phyloP scores from a whole-genome alignment of 2,329 filamentous ascomycete species.

The Septoria petroselini region DNA sequence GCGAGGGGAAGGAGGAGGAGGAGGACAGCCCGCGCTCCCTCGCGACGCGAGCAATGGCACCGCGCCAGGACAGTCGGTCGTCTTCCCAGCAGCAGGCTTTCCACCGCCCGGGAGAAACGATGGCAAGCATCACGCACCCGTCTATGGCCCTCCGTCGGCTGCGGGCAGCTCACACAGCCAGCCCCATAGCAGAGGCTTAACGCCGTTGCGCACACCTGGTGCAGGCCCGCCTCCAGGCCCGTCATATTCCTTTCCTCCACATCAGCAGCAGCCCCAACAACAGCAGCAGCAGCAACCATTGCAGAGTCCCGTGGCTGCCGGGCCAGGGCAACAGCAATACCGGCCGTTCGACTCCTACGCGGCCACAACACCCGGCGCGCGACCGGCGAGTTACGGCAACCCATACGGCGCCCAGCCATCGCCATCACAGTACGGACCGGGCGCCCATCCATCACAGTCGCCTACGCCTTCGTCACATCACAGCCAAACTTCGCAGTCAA shows the following conservation, averaged over 20 bases:
- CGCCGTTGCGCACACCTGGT: slow-evolving; percentile 32
- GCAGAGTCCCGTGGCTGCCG: slow-evolving; percentile 33
- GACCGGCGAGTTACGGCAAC: slow-evolving; percentile 28
- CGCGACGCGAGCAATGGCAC: slow-evolving; percentile 17
- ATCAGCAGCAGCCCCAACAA: slow-evolving; percentile 24
- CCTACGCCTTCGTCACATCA: slow-evolving; percentile 37
- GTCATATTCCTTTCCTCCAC: slow-evolving; percentile 30
- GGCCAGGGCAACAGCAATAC: slow-evolving; percentile 25
- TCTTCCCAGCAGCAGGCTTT: slow-evolving; percentile 6
- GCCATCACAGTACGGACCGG: slow-evolving; percentile 27
- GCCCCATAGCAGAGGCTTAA: slow-evolving; percentile 28
- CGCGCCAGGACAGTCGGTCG: slow-evolving; percentile 10
- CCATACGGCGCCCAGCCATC: slow-evolving; percentile 27
- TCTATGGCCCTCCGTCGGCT: slow-evolving; percentile 25
- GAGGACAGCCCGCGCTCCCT: slow-evolving; percentile 31
- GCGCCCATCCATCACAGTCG: slow-evolving; percentile 29
- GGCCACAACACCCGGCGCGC: slow-evolving; percentile 30
- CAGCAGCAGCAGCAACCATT: slow-evolving; percentile 25
- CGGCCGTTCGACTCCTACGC: slow-evolving; percentile 26
- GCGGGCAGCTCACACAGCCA: slow-evolving; percentile 24
- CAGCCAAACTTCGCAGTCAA: slow-evolving; percentile 34
- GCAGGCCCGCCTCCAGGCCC: slow-evolving; percentile 19
- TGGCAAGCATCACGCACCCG: slow-evolving; percentile 21
- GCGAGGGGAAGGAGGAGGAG: slow-evolving; percentile 2
- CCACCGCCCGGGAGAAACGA: slow-evolving; percentile 9